Evolutionary conservation across 805 yeast species (phyloP).

Genomic region (Candida fluviatilis): DNA sequence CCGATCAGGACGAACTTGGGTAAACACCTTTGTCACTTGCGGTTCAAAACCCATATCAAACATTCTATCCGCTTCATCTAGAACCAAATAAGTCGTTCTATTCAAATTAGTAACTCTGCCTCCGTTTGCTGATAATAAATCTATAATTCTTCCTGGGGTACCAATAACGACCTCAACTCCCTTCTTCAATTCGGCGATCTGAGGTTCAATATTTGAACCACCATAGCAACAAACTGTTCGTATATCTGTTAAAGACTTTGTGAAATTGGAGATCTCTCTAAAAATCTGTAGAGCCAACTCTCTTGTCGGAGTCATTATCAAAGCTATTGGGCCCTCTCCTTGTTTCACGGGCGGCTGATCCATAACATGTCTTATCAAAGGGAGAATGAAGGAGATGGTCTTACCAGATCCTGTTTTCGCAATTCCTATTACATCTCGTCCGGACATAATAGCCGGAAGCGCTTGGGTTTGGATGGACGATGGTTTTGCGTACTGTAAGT

Average conservation of each 20-base stretch:
- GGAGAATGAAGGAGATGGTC: constrained; percentile 82
- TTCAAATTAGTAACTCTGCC: constrained; percentile 70
- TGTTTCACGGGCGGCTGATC: constrained; percentile 55
- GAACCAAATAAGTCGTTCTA: constrained; percentile 73
- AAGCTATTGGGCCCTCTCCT: constrained; percentile 70
- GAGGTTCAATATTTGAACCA: constrained; percentile 78
- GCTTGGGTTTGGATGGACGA: constrained; percentile 92
- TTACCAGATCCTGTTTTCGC: constrained; percentile 98
- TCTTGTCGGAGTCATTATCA: constrained; percentile 86
- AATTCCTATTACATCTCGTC: constrained; percentile 85
- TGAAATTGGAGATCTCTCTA: constrained; percentile 59
- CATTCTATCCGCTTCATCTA: constrained; percentile 96
- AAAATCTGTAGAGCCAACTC: constrained; percentile 84
- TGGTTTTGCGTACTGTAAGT: constrained; percentile 55
- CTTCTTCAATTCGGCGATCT: constrained; percentile 72
- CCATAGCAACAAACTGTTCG: constrained; percentile 82
- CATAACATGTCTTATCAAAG: constrained; percentile 77
- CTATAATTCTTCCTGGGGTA: constrained; percentile 94
- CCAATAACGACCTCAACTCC: constrained; percentile 83
- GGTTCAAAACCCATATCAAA: constrained; percentile 98
- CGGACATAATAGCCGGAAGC: constrained; percentile 84
- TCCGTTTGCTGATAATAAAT: constrained; percentile 74
- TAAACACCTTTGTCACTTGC: constrained; percentile 77
- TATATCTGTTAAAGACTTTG: constrained; percentile 42
- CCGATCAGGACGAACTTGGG: constrained; percentile 74